Base-by-base conservation (phyloP, 2,329 filamentous ascomycete species). In the Cladosporium sp. region DNA sequence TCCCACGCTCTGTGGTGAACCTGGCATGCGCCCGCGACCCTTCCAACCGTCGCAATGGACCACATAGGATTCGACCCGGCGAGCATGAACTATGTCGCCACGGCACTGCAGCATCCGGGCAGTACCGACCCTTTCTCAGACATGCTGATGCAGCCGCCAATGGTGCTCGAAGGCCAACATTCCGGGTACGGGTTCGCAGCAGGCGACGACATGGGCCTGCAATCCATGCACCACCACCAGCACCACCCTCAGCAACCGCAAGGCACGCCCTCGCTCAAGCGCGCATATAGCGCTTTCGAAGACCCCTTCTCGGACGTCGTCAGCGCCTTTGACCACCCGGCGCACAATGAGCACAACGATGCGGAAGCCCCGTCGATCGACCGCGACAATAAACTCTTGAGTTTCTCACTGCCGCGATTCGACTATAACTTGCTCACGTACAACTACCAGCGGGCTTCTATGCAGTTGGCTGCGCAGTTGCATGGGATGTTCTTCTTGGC, bases 401-500 rank as follows among this genome's bases (percentile, higher is more conserved):
- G 73, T 66, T 78, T 78, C 67, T 74, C 71, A 1, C 61, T 68
- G n/a, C 75, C 75, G 4, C 61, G 58, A 34, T 67, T 73, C 43
- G 68, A 80, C 48, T 84, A 80, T 30, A 78, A 79, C 3, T 71
- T 89, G 7, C 68, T 89, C 43, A 86, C 88, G 58, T 85, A 86
- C 56, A 70, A 76, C 6, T 84, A 81, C 47, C 77, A 83, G 43
- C 75, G 80, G 52, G 79, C 80, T 24, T 82, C 86, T 49, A 74
- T 87, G 9, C 76, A 73, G 59, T 83, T 91, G 75, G 78, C 79
- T 18, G 87, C 88, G 13, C 87, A 92, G 70, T 81, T 92, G 24
- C 87, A 91, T 64, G 88, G 88, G 73, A 91, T 92, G 87, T 92
- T 92, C 73, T 92, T 92, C 67, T 75, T 92, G 27, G 89, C 88